Conservation (phyloP, 2,329 filamentous ascomycete species). For the Aureobasidium lini region DNA sequence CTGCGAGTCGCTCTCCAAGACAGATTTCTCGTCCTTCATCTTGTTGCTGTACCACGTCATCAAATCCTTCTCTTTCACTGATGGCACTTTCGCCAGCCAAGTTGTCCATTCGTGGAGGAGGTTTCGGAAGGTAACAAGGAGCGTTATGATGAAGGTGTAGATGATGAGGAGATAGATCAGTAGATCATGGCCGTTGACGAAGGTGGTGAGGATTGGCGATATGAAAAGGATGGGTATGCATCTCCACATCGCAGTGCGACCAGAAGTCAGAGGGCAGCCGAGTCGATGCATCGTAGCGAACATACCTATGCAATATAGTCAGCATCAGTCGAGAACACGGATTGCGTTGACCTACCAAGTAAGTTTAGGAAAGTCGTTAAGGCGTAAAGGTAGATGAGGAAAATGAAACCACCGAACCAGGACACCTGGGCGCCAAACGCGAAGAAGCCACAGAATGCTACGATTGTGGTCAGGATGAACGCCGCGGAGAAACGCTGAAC, state of each 20-base stretch:
- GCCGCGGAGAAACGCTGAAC: slow-evolving; percentile 16
- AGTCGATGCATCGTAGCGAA: slow-evolving; percentile 17
- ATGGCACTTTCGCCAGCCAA: slow-evolving; percentile 47
- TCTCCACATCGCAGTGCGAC: slow-evolving; percentile 47
- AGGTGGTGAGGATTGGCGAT: slow-evolving; percentile 50
- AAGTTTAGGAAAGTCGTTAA: slow-evolving; percentile 53
- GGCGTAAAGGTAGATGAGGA: slow-evolving; percentile 51
- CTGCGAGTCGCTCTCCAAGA: slow-evolving; percentile 32
- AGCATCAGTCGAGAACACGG: background rate
- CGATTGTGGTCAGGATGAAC: slow-evolving; percentile 14
- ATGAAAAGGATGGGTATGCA: slow-evolving; percentile 51
- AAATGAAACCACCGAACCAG: slow-evolving; percentile 41
- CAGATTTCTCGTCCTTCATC: slow-evolving; percentile 19
- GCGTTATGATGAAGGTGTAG: slow-evolving; percentile 44
- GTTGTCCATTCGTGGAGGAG: slow-evolving; percentile 52
- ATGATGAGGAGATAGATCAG: slow-evolving; percentile 50
- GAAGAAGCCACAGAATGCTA: slow-evolving; percentile 17
- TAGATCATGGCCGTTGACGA: slow-evolving; percentile 45
- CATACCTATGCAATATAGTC: background rate
- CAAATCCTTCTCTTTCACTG: slow-evolving; percentile 43
- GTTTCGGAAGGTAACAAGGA: slow-evolving; percentile 47
- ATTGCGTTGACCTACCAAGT: slow-evolving; percentile 25
- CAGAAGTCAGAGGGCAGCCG: slow-evolving; percentile 32
- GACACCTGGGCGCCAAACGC: slow-evolving; percentile 14
- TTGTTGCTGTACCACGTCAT: slow-evolving; percentile 42